Evolutionary conservation across 106 monocot species (phyloP).

Genomic region (Dioscorea dumetorum): DNA sequence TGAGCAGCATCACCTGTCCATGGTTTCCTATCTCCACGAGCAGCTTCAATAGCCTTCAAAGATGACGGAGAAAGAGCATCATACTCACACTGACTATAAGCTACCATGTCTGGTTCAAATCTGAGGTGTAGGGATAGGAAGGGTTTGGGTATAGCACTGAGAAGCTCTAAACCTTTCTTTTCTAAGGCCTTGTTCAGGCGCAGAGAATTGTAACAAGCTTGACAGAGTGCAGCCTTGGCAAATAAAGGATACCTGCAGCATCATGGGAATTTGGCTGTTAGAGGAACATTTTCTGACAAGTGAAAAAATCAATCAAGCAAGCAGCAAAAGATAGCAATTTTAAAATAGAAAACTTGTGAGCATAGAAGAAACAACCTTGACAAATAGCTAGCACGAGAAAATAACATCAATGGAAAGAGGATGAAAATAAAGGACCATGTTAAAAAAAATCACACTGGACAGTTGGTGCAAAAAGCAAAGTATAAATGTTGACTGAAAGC

Average conservation of each 20-base stretch:
- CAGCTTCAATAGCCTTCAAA: slow-evolving; percentile 43
- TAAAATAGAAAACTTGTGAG: not conserved
- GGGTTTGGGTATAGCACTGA: slow-evolving; percentile 77
- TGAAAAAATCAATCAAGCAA: too few relatives aligned
- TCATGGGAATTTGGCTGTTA: too few relatives aligned
- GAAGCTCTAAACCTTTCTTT: slow-evolving; percentile 49
- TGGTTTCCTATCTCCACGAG: slow-evolving; percentile 52
- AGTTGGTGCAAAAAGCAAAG: too few relatives aligned
- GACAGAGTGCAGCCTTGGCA: slow-evolving; percentile 75
- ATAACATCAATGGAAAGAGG: too few relatives aligned
- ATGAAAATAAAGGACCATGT: too few relatives aligned
- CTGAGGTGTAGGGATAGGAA: slow-evolving; percentile 87
- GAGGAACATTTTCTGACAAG: too few relatives aligned
- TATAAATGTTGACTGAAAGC: too few relatives aligned
- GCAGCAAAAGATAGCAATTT: too few relatives aligned
- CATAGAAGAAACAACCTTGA: not conserved
- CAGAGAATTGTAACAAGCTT: slow-evolving; percentile 76
- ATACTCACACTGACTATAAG: too few relatives aligned
- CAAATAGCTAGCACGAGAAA: too few relatives aligned
- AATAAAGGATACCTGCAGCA: slow-evolving; percentile 56
- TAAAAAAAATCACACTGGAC: too few relatives aligned
- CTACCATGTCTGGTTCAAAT: slow-evolving; percentile 97
- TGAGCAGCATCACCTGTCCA: slow-evolving; percentile 59
- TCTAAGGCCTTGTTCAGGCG: slow-evolving; percentile 60
- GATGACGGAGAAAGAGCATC: slow-evolving; percentile 47